A percentile compares a stretch with the other conserved stretches of the same genome.
Evolutionary conservation across 495 filamentous ascomycete genomes (phyloP).

Genomic region (Aspergillus campestris): DNA sequence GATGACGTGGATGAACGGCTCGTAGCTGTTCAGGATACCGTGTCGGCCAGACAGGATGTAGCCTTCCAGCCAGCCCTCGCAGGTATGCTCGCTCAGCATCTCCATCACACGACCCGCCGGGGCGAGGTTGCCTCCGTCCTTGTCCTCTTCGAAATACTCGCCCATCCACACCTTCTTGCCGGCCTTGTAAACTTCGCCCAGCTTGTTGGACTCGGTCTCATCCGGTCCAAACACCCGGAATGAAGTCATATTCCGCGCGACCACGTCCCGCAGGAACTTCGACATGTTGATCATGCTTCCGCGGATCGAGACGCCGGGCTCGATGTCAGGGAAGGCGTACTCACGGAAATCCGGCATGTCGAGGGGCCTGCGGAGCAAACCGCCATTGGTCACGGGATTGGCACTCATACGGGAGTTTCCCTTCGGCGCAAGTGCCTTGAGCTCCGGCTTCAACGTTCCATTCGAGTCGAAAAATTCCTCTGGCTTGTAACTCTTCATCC

Average conservation of each 20-base stretch:
- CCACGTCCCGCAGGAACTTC: conserved; percentile 52
- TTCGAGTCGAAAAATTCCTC: conserved; percentile 53
- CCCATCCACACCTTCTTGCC: conserved; percentile 72
- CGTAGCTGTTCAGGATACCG: conserved; percentile 67
- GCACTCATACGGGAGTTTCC: conserved; percentile 59
- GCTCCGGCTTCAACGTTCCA: conserved; percentile 49
- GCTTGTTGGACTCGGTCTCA: conserved; percentile 72
- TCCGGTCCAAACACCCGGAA: conserved; percentile 70
- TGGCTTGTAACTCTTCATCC: conserved; percentile 64
- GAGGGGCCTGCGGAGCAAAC: conserved; percentile 51
- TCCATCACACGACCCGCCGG: conserved; percentile 63
- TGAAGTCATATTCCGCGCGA: conserved; percentile 48
- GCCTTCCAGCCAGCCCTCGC: conserved; percentile 70
- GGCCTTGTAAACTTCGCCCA: conserved; percentile 54
- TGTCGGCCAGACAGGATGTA: conserved; percentile 64
- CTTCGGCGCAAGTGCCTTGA: conserved; percentile 51
- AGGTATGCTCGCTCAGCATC: conserved; percentile 67
- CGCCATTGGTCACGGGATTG: conserved; percentile 65
- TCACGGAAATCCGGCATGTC: conserved; percentile 55
- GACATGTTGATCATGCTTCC: conserved; percentile 60
- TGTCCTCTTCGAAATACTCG: conserved; percentile 64
- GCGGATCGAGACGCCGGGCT: conserved; percentile 39
- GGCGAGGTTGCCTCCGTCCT: conserved; percentile 58
- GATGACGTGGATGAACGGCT: conserved; percentile 71
- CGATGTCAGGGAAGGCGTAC: conserved; percentile 48